Evolutionary conservation across 305 asterid genomes (phyloP).

Genomic region (Fraxinus xanthoxyloides): DNA sequence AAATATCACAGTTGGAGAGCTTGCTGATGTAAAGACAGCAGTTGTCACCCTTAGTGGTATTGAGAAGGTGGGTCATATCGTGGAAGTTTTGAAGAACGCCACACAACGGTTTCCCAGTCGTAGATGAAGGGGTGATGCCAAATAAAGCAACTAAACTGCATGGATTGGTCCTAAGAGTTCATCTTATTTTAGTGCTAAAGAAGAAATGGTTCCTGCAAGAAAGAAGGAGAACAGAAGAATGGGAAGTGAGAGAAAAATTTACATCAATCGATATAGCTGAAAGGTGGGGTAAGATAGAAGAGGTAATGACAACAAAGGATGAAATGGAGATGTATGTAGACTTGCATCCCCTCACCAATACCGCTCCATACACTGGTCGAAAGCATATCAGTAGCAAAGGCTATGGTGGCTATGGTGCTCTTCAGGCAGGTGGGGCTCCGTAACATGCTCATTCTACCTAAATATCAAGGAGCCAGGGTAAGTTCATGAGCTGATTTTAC

Average conservation of each 20-base stretch:
- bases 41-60: slow-evolving; percentile 63
- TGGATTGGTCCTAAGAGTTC: slow-evolving; percentile 82
- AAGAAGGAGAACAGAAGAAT: slow-evolving; percentile 62
- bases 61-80: slow-evolving; percentile 73
- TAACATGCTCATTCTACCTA: slow-evolving; percentile 78
- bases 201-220: slow-evolving; percentile 81
- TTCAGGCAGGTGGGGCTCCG: slow-evolving; percentile 87
- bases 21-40: slow-evolving; percentile 69
- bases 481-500: no score
- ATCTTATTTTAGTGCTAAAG: slow-evolving; percentile 64
- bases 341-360: slow-evolving; percentile 76
- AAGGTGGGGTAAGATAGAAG: slow-evolving; percentile 64
- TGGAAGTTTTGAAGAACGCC: slow-evolving; percentile 71
- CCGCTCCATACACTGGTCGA: slow-evolving; percentile 83
- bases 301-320: slow-evolving; percentile 49
- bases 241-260: slow-evolving; percentile 81
- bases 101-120: slow-evolving; percentile 81
- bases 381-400: slow-evolving; percentile 88
- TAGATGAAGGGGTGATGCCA: slow-evolving; percentile 42
- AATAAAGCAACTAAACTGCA: slow-evolving; percentile 58
- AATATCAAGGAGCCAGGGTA: slow-evolving; percentile 77
- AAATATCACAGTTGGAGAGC: slow-evolving; percentile 80
- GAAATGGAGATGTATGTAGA: slow-evolving; percentile 91
- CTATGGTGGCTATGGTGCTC: slow-evolving; percentile 72
- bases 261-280: slow-evolving; percentile 76